Evolutionary conservation across 257 asterid genomes (phyloP).

Genomic region (Scutellaria baicalensis): DNA sequence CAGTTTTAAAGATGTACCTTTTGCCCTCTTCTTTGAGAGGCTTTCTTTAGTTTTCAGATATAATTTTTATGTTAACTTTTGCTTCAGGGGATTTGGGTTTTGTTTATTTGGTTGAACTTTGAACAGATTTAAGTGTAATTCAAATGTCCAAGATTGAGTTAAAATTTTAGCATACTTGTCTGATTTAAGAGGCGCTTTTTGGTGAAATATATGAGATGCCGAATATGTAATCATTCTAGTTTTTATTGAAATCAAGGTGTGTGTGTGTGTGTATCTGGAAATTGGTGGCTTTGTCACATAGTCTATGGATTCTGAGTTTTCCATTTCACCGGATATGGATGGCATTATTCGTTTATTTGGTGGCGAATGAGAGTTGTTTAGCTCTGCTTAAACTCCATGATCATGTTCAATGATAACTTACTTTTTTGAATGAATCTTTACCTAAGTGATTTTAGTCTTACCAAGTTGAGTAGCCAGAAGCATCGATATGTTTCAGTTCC

Average conservation of each 20-base stretch:
- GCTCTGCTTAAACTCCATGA: neutral
- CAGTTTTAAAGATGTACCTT: neutral
- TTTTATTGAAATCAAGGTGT: neutral
- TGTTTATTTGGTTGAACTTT: neutral
- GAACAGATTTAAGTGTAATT: neutral
- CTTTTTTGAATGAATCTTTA: neutral
- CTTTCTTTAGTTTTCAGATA: constrained; percentile 10
- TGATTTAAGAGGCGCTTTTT: constrained; percentile 5
- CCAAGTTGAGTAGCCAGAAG: neutral
- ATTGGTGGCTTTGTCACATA: neutral
- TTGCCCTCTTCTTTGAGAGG: neutral
- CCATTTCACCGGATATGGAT: neutral
- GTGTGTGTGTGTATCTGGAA: neutral
- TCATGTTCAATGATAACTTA: constrained; percentile 6
- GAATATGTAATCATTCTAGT: neutral
- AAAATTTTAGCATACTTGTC: neutral
- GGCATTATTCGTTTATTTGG: neutral
- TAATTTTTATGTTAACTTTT: neutral
- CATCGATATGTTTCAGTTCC: neutral
- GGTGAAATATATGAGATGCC: neutral
- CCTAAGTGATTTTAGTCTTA: neutral
- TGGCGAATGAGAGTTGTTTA: neutral
- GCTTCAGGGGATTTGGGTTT: constrained; percentile 4
- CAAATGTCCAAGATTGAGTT: neutral
- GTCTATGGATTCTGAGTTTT: constrained; percentile 1